Conservation (phyloP, 1,139 yeast genomes). For the Blastobotrys illinoisensis region DNA sequence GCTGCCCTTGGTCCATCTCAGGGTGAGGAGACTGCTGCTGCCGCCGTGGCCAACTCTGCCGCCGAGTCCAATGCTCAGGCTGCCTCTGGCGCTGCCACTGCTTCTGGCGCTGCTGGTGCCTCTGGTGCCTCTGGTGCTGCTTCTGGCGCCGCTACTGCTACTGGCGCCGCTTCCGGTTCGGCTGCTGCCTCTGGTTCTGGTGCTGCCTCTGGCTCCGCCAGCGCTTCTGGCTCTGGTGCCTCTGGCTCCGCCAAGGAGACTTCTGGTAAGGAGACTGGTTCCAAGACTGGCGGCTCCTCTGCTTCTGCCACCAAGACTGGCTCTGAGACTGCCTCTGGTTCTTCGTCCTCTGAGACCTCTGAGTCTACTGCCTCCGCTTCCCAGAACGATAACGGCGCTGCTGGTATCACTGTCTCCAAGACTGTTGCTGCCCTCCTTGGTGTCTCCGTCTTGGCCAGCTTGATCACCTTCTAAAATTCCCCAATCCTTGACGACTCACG, state of each 20-base stretch:
- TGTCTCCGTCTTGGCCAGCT: conserved; percentile 5
- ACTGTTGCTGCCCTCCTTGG: conserved; percentile 1
- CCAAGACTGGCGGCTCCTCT: conserved; percentile 2
- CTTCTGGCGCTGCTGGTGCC: neutral
- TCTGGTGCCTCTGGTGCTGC: conserved; percentile 2
- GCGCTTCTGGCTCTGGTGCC: conserved; percentile 6
- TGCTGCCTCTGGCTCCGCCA: conserved; percentile 1
- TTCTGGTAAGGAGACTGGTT: neutral
- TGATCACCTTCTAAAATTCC: neutral
- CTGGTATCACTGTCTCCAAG: conserved; percentile 1
- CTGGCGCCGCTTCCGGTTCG: conserved; percentile 1
- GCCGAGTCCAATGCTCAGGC: conserved; percentile 2
- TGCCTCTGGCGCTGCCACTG: neutral
- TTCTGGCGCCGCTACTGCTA: neutral
- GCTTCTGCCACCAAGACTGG: conserved; percentile 7
- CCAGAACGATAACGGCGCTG: conserved; percentile 1
- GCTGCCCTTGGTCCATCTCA: conserved; percentile 1
- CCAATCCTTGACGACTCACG: neutral
- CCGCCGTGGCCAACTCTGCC: neutral
- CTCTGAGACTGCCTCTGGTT: conserved; percentile 5
- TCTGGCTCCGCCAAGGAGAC: conserved; percentile 1
- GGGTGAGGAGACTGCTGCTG: neutral
- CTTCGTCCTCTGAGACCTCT: conserved; percentile 1
- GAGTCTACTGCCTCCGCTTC: conserved; percentile 6
- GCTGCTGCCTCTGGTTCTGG: conserved; percentile 3